Evolutionary conservation across 2,329 filamentous ascomycete species (phyloP), one percentile per base, ranked within the genome.

Genomic region (Aspergillus floridensis): DNA sequence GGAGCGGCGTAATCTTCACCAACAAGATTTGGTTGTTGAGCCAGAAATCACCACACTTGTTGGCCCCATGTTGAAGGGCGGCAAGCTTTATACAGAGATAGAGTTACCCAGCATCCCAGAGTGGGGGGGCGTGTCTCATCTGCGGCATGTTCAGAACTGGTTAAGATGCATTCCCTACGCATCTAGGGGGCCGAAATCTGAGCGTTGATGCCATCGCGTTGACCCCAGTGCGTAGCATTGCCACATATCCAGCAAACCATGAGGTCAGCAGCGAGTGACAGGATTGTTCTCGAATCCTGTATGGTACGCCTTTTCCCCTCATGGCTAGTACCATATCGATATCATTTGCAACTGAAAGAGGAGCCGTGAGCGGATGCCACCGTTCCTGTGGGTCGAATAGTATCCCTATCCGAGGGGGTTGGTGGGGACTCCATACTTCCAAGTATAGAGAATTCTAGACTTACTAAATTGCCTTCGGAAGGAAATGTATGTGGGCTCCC

Each of bases 41-140:
- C 26, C 14, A 48, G 32, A 55, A 16, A 31, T 46, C 53, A 55
- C 47, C 53, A 48, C 26, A n/a, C 26, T 46, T 32, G 26, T n/a
- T 31, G 16, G 24, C 14, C 5, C 24, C 52, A 19, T 54, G 24
- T 38, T 35, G 50, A 51, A 29, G 53, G 35, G 53, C 19, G 26
- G 59, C 32, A 46, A 41, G 32, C 47, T 61, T 61, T 63, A 63
- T 63, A 60, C 53, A 32, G 38, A 58, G 24, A 29, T 24, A 49
- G 49, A 41, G 7, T 44, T 49, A 5, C n/a, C 44, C 31, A 12
- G 19, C 50, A 29, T 49, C n/a, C 41, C 26, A 26, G 26, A 29
- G 51, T 53, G 46, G 56, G 50, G 56, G 41, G 24, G 31, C 38
- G 29, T 58, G 56, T 58, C 56, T 58, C 50, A 58, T 35, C 38